These are phyloP conservation scores for Tolypocladium paradoxum DNA, from an alignment of 2,329 filamentous ascomycete genomes.

Conservation along the genomic window DNA sequence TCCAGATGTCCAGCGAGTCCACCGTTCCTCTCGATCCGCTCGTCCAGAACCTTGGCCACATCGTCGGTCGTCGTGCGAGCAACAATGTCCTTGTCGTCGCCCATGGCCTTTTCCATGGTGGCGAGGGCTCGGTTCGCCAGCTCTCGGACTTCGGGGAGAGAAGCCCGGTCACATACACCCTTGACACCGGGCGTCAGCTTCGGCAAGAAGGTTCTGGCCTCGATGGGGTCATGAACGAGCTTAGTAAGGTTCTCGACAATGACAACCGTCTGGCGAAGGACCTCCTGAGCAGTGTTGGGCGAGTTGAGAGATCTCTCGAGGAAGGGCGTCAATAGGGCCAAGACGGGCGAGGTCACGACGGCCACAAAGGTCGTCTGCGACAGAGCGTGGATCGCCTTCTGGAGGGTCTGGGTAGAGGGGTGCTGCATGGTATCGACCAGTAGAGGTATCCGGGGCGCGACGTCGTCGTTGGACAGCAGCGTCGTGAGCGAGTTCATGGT, in stretches of 20 bases:
- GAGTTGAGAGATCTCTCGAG: conserved; percentile 90
- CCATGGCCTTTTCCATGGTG: conserved; percentile 93
- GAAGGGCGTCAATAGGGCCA: conserved; percentile 87
- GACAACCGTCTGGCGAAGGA: conserved; percentile 88
- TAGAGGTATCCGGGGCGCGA: conserved; percentile 81
- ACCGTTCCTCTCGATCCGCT: conserved; percentile 60
- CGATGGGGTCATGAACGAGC: conserved; percentile 88
- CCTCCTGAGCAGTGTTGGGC: conserved; percentile 83
- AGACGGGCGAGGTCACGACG: conserved; percentile 86
- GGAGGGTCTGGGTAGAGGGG: conserved; percentile 74
- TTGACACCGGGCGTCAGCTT: conserved; percentile 93
- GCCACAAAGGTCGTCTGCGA: conserved; percentile 99
- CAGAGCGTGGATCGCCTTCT: conserved; percentile 93
- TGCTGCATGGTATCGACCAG: conserved; percentile 93
- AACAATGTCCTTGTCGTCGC: conserved; percentile 52
- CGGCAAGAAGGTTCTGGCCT: conserved; percentile 88
- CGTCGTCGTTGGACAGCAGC: conserved; percentile 92
- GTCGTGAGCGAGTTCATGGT: conserved; percentile 87
- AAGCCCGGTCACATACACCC: conserved; percentile 74
- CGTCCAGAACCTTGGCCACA: conserved; percentile 62
- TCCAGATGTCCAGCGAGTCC: conserved; percentile 50
- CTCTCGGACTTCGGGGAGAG: conserved; percentile 88
- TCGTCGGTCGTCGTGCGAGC: conserved; percentile 62
- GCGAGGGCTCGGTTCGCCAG: conserved; percentile 70
- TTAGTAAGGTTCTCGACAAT: conserved; percentile 98